A percentile compares a stretch with the other conserved stretches of the same genome.
These are phyloP conservation scores for Nitzschia palea DNA, from an alignment of 108 stramenopile genomes.

Conservation along the genomic window DNA sequence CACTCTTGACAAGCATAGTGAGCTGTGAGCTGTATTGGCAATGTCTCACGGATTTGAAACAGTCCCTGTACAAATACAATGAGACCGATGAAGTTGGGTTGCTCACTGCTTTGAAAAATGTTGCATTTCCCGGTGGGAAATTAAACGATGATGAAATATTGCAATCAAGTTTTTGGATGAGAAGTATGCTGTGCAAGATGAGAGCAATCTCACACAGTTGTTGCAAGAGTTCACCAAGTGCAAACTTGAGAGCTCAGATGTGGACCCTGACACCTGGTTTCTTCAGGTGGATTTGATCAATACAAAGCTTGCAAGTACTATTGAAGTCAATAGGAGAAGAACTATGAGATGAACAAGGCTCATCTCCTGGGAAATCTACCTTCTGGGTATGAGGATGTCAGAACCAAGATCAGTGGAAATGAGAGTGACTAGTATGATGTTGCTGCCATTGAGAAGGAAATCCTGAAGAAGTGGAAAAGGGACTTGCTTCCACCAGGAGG, in stretches of 20 bases:
- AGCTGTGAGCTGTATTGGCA: too few relatives aligned
- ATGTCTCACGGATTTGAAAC: too few relatives aligned
- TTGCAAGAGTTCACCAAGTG: not conserved
- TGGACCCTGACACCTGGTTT: not conserved
- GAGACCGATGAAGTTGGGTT: not conserved
- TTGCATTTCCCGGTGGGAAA: not conserved
- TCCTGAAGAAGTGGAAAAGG: not conserved
- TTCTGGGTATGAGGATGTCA: too few relatives aligned
- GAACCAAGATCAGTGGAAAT: too few relatives aligned
- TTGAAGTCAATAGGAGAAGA: too few relatives aligned
- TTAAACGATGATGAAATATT: not conserved
- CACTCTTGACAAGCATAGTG: too few relatives aligned
- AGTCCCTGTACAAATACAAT: not conserved
- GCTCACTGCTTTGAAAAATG: not conserved
- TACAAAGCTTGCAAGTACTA: not conserved
- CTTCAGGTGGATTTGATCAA: not conserved
- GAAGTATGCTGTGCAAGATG: too few relatives aligned
- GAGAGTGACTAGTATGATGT: not conserved
- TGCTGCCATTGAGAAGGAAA: not conserved
- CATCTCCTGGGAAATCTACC: too few relatives aligned
- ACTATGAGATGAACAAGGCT: too few relatives aligned
- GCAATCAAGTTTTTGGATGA: too few relatives aligned
- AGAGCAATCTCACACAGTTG: too few relatives aligned
- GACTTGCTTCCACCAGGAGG: too few relatives aligned
- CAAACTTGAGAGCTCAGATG: not conserved